A percentile compares a stretch with the other conserved stretches of the same genome.
phyloP scores from a whole-genome alignment of 306 rosid genomes.

The Pueraria montana region DNA sequence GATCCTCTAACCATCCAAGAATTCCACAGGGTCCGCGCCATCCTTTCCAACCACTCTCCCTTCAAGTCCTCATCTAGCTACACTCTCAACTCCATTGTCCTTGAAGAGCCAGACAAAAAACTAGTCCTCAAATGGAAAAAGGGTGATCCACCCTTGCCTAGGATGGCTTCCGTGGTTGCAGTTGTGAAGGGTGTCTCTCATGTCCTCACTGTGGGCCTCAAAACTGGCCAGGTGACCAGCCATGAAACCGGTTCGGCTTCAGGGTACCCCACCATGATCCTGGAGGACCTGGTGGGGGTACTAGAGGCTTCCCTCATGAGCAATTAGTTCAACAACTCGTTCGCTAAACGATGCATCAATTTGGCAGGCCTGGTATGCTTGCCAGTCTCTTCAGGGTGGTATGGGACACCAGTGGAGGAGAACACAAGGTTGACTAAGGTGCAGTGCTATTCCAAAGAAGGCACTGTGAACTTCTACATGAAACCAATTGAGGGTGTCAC shows the following conservation, averaged over 20 bases:
- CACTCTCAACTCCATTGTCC: conserved; percentile 66
- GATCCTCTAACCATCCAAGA: conserved; percentile 86
- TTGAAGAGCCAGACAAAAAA: conserved; percentile 76
- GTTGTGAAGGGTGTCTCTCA: conserved; percentile 50
- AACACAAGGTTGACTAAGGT: conserved; percentile 75
- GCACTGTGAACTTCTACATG: conserved; percentile 90
- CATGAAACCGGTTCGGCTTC: conserved; percentile 30
- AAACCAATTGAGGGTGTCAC: conserved; percentile 91
- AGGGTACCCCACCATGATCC: conserved; percentile 75
- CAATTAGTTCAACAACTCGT: conserved; percentile 66
- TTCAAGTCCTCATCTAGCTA: conserved; percentile 53
- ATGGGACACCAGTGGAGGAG: conserved; percentile 66
- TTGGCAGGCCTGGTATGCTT: conserved; percentile 70
- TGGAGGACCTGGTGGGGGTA: conserved; percentile 70
- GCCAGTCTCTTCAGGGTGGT: conserved; percentile 88
- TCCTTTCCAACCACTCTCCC: conserved; percentile 65
- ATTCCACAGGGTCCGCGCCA: conserved; percentile 56
- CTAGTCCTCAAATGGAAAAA: conserved; percentile 65
- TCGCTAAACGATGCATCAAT: conserved; percentile 66
- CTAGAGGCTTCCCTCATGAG: conserved; percentile 57
- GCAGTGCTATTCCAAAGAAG: conserved; percentile 79
- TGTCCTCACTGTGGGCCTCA: conserved; percentile 65
- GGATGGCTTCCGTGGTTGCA: conserved; percentile 72
- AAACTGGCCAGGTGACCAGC: conserved; percentile 43
- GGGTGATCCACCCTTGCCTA: conserved; percentile 61